These are phyloP conservation scores for Amauroascus niger DNA, from an alignment of 2,329 filamentous ascomycete genomes.

Conservation along the genomic window DNA sequence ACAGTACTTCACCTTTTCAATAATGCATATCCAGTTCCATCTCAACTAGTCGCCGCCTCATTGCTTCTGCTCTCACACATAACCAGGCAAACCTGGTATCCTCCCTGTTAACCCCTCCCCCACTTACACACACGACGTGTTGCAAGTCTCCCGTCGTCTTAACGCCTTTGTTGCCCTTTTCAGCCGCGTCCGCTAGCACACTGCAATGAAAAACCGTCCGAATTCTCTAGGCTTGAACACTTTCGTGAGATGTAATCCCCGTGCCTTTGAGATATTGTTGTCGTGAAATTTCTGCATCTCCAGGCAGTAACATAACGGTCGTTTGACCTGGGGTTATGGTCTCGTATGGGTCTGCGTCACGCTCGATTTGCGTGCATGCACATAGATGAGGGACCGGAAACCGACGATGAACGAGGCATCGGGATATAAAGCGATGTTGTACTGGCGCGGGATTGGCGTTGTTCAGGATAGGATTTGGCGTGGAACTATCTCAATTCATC, in stretches of 20 bases:
- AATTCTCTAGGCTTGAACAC: constrained; percentile 29
- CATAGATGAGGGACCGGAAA: constrained; percentile 66
- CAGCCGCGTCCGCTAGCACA: constrained; percentile 29
- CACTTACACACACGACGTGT: constrained; percentile 40
- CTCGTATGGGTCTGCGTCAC: constrained; percentile 57
- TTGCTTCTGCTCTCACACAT: constrained; percentile 32
- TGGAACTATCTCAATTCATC: constrained; percentile 56
- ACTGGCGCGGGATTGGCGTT: too few species aligned
- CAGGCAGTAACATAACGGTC: constrained; percentile 56
- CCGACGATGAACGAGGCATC: constrained; percentile 64
- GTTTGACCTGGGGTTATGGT: constrained; percentile 52
- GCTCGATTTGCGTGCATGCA: too few species aligned
- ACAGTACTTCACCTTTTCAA: constrained; percentile 30
- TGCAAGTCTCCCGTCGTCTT: constrained; percentile 38
- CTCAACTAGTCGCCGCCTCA: constrained; percentile 37
- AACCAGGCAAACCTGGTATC: constrained; percentile 31
- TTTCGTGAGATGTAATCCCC: background rate
- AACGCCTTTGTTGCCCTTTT: constrained; percentile 27
- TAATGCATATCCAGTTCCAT: constrained; percentile 39
- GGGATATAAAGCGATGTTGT: too few species aligned
- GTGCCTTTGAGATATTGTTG: constrained; percentile 62
- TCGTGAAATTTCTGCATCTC: constrained; percentile 79
- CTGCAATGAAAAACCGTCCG: constrained; percentile 38
- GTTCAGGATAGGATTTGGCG: constrained; percentile 36
- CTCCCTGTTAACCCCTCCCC: constrained; percentile 36